phyloP scores from a whole-genome alignment of 2,329 filamentous ascomycete genomes.

The Penicillium sp. region DNA sequence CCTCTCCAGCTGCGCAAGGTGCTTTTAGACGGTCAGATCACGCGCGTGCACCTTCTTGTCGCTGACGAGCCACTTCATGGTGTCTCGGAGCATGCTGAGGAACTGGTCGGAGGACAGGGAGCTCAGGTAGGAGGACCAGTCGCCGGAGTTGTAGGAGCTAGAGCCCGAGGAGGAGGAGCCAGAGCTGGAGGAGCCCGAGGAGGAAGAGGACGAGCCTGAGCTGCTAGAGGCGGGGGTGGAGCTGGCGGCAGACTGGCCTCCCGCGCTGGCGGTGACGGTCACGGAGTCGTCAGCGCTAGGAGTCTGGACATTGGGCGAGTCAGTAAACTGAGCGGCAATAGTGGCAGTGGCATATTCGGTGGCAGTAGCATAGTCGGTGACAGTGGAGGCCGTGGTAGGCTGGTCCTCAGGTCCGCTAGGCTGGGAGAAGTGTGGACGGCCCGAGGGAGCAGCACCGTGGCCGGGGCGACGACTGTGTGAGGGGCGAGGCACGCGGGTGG shows the following conservation, averaged over 20 bases:
- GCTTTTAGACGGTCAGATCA: slow-evolving; percentile 28
- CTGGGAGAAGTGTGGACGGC: slow-evolving; percentile 11
- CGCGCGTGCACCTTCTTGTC: slow-evolving; percentile 36
- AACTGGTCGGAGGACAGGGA: slow-evolving; percentile 36
- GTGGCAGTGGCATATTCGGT: slow-evolving; percentile 16
- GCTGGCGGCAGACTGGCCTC: slow-evolving; percentile 24
- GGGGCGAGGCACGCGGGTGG: slow-evolving; percentile 14
- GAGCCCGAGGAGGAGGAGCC: slow-evolving; percentile 6
- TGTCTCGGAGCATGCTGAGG: slow-evolving; percentile 32
- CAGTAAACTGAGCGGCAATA: slow-evolving; percentile 23
- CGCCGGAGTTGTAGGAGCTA: slow-evolving; percentile 20
- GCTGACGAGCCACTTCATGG: slow-evolving; percentile 36
- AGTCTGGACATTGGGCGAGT: slow-evolving; percentile 27
- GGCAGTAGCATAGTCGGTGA: slow-evolving; percentile 16
- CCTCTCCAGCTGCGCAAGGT: neutral
- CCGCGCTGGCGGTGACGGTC: slow-evolving; percentile 26
- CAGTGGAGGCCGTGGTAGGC: slow-evolving; percentile 10
- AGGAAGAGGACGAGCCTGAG: slow-evolving; percentile 14
- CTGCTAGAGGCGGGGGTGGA: slow-evolving; percentile 15
- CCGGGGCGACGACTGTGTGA: slow-evolving; percentile 13
- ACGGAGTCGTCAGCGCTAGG: slow-evolving; percentile 23
- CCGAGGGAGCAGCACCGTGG: slow-evolving; percentile 1
- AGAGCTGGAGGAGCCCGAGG: slow-evolving; percentile 9
- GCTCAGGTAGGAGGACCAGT: slow-evolving; percentile 33
- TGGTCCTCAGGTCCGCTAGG: slow-evolving; percentile 8